Evolutionary conservation across 768 basidiomycete species (phyloP).

Genomic region (Thelephora aurantiotincta): DNA sequence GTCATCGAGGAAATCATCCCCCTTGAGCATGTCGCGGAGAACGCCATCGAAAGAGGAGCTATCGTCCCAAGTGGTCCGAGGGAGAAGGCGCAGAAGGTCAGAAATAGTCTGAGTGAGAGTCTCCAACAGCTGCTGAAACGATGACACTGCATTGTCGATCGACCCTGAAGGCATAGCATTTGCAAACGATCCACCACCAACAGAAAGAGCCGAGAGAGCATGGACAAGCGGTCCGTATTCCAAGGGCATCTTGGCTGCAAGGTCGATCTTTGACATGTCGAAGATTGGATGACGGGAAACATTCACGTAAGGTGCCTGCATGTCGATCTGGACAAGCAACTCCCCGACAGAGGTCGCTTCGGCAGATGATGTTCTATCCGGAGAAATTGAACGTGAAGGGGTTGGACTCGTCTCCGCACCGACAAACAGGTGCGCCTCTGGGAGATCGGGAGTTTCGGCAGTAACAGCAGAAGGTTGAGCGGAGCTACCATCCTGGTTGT

Average conservation of each 20-base stretch:
- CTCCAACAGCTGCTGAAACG: constrained; percentile 80
- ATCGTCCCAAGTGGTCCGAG: constrained; percentile 83
- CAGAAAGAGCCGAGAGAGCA: constrained; percentile 74
- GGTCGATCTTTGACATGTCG: constrained; percentile 52
- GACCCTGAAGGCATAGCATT: constrained; percentile 75
- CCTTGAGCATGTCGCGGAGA: constrained; percentile 77
- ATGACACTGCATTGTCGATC: constrained; percentile 83
- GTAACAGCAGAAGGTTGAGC: constrained; percentile 29
- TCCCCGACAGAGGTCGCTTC: constrained; percentile 41
- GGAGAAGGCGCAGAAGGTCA: constrained; percentile 70
- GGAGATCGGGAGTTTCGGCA: constrained; percentile 31
- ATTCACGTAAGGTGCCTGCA: constrained; percentile 47
- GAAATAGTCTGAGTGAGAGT: constrained; percentile 86
- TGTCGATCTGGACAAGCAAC: constrained; percentile 53
- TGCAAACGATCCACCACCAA: constrained; percentile 74
- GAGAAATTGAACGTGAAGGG: constrained; percentile 47
- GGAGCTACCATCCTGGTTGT: constrained; percentile 27
- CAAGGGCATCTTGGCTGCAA: constrained; percentile 66
- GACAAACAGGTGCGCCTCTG: constrained; percentile 18
- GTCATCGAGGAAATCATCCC: constrained; percentile 76
- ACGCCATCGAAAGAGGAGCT: constrained; percentile 83
- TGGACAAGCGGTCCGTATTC: constrained; percentile 80
- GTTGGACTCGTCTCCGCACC: constrained; percentile 33
- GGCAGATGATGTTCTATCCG: constrained; percentile 32
- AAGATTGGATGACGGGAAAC: constrained; percentile 64